Conservation (phyloP, 352 stramenopile species). For the Phytophthora melonis region DNA sequence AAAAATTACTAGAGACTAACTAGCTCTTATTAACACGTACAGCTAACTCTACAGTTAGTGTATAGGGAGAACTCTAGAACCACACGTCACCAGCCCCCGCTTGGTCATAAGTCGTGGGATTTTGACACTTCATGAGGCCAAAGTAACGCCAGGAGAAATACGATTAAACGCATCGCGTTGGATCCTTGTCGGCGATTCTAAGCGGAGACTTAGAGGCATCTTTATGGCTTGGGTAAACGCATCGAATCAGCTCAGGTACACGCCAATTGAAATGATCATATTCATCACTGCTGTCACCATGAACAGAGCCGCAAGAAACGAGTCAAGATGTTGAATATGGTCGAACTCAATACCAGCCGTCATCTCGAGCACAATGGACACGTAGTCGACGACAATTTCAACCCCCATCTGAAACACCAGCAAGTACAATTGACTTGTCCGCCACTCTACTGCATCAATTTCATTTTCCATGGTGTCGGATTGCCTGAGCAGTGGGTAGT, state of each 20-base stretch:
- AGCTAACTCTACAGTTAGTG: too few relatives aligned
- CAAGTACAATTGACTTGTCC: slow-evolving; percentile 12
- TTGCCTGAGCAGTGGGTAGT: slow-evolving; percentile 1
- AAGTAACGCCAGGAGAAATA: too few relatives aligned
- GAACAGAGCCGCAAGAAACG: slow-evolving; percentile 39
- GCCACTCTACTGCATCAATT: background rate
- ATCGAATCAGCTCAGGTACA: slow-evolving; percentile 32
- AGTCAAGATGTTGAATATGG: slow-evolving; percentile 16
- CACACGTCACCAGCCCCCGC: too few relatives aligned
- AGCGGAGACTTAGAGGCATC: too few relatives aligned
- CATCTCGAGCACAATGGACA: slow-evolving; percentile 16
- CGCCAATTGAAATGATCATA: slow-evolving; percentile 31
- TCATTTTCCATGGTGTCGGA: background rate
- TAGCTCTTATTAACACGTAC: too few relatives aligned
- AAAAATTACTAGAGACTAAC: too few relatives aligned
- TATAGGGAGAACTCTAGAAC: too few relatives aligned
- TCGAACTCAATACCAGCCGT: slow-evolving; percentile 25
- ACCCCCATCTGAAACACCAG: slow-evolving; percentile 19
- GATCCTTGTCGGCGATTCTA: too few relatives aligned
- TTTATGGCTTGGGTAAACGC: too few relatives aligned
- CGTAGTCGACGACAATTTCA: slow-evolving; percentile 28
- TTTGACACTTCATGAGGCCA: too few relatives aligned
- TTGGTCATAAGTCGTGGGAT: too few relatives aligned
- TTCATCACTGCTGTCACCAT: slow-evolving; percentile 41
- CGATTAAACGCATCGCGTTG: too few relatives aligned